Evolutionary conservation across 176 grass and related monocot genomes (phyloP), one percentile per base, ranked within the genome.

Genomic region (Chloris gayana): DNA sequence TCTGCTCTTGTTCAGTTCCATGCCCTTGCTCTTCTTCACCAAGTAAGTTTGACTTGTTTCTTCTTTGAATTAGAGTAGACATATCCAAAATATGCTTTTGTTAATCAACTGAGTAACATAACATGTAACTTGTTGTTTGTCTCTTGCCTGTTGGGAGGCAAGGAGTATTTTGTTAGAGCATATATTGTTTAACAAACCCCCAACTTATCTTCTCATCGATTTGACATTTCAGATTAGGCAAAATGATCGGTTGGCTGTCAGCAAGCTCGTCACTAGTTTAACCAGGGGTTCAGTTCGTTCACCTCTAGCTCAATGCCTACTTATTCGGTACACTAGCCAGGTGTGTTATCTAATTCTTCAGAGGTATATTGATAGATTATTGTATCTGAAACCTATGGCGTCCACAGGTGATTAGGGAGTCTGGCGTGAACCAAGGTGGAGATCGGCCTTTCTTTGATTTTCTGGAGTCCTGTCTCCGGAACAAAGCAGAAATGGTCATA

Each of bases 401-500:
- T 83, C 72, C n/a, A 78, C 69, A 99, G 96, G 96, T 99, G 47
- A 99, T 99, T 79, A 79, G 92, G 66, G 96, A 99, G 50, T 95
- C 96, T 15, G 86, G 78, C 14, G 59, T 34, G n/a, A 93, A 86
- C 14, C 96, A 99, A 87, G 78, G 91, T 42, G 96, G 96, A 27
- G 96, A 99, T 18, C 88, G 96, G 30, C 96, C 96, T 81, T 94
- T 95, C 76, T 99, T 93, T 88, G 96, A 99, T 83, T 99, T 88
- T 72, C 82, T 99, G 14, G 96, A 99, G 85, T 95, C 92, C 17
- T 95, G 96, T 79, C 90, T 99, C 15, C 69, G 96, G 24, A 94
- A 99, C 80, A 99, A 99, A 83, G 86, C 96, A 65, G 96, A 99
- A 81, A 99, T 95, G 96, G 96, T 95, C 26, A 95, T 99, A 87